Evolutionary conservation across 495 filamentous ascomycete genomes (phyloP), one percentile per base, ranked within the genome.

Genomic region (Penicillium egyptiacum): DNA sequence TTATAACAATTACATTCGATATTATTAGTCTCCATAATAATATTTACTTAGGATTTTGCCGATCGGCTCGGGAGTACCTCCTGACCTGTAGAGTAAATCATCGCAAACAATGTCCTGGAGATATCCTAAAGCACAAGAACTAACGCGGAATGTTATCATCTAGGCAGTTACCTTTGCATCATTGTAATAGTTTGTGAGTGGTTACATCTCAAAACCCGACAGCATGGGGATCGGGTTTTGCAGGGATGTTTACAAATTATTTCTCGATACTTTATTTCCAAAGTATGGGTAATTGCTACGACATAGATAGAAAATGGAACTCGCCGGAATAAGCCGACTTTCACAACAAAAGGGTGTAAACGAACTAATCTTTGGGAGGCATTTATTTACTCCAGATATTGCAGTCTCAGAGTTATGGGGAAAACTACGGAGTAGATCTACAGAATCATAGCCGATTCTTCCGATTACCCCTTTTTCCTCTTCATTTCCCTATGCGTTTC

Each of bases 381-480:
- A 28, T 0, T 28, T 28, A 39, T 8, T 39, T 39, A 39, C 35
- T n/a, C 16, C n/a, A 37, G 35, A 39, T 6, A 39, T 39, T n/a
- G n/a, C n/a, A 39, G 35, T 35, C 11, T 16, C n/a, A 5, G 16
- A 20, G 48, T 25, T 25, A 50, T 22, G 49, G 22, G 5, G 22
- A 35, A 28, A 51, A 41, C 33, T 28, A n/a, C n/a, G n/a, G n/a
- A n/a, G n/a, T n/a, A 41, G 50, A 52, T 52, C 35, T 52, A 41
- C 50, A 26, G 17, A 17, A 33, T 33, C 19, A 11, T 22, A 22
- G 17, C 5, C 31, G 5, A 50, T 23, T 3, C 31, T 17, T n/a
- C 30, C 31, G 22, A 16, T 28, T 40, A 41, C 50, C 49, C 50
- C 50, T 28, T 52, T 50, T 52, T 19, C 39, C 19, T 50, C 26